Evolutionary conservation across 345 rosid genomes (phyloP), one percentile per base, ranked within the genome.

Genomic region (Citrus maxima): DNA sequence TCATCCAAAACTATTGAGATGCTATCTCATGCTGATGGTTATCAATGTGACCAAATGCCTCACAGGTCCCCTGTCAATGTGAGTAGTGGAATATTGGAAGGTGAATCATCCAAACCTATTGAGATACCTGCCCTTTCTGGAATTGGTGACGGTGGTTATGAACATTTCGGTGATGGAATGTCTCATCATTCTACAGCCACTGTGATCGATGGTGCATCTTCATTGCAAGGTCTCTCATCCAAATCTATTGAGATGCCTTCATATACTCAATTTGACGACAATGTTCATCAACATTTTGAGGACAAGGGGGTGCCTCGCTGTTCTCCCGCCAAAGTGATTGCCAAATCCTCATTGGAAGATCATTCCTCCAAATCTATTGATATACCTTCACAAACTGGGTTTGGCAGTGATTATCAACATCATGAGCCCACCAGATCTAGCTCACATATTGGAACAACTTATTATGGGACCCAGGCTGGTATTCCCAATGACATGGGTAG

Each of bases 401-500:
- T 55, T 32, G 75, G 67, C 24, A 42, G 70, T 54, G 27, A 54
- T 14, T 56, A 37, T 49, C 82, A 63, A 54, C 56, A 35, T 66
- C 37, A 55, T 54, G 66, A 55, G 56, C 59, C 59, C 12, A 40
- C 58, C 28, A 18, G 19, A 34, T 27, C 74, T 56, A 54, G 73
- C 72, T 78, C 77, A 14, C 80, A 62, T 19, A 75, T 54, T 76
- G 85, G 84, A 85, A 60, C 80, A 38, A 77, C 85, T 70, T 83
- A 79, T 82, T 81, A 77, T 73, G 82, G 77, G 69, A 61, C 64
- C 66, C 3, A 24, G 62, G 64, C 87, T 67, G 80, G 73, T 66
- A 65, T 80, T 54, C 67, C 78, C 6, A 88, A 83, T 74, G 89
- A 78, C 64, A 81, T 79, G 58, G 83, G 85, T 42, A 83, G 81